Conservation (phyloP, 257 asterid genomes). For the Penstemon newberryi region DNA sequence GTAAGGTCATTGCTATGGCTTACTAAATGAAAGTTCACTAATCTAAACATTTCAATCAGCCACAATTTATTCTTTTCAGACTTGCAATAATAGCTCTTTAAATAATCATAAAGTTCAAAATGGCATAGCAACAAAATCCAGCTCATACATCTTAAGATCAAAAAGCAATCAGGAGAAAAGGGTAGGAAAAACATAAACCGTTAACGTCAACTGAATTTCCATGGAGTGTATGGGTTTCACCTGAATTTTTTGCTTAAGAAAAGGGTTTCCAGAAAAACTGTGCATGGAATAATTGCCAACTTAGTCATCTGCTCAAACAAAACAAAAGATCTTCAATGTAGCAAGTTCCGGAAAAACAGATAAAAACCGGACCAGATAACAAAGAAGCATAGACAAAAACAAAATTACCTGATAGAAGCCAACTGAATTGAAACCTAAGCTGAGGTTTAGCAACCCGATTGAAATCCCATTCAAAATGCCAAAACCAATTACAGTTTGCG, state of each 20-base stretch:
- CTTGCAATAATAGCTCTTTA: background rate
- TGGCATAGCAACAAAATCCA: background rate
- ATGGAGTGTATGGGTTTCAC: conserved; percentile 33
- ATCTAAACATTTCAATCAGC: background rate
- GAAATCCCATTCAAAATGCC: conserved; percentile 86
- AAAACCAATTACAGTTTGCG: conserved; percentile 69
- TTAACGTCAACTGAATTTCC: conserved; percentile 4
- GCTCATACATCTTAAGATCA: background rate
- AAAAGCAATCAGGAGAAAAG: background rate
- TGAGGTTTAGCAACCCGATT: conserved; percentile 84
- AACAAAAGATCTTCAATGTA: conserved; percentile 22
- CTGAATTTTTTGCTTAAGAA: conserved; percentile 85
- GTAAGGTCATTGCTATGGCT: background rate
- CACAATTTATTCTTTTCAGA: background rate
- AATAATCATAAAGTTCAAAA: background rate
- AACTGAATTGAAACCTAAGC: conserved; percentile 88
- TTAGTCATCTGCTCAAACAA: conserved; percentile 69
- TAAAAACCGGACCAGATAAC: conserved; percentile 14
- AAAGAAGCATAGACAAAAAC: conserved; percentile 15
- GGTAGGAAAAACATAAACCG: background rate
- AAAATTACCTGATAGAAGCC: conserved; percentile 81
- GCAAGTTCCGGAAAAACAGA: conserved; percentile 20
- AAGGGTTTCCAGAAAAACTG: conserved; percentile 80
- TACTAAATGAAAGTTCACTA: background rate
- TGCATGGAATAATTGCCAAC: conserved; percentile 94